Percentiles rank a stretch among this genome's conserved stretches.
These are phyloP conservation scores for Ascochyta rabiei DNA, from an alignment of 2,329 filamentous ascomycete species.

Conservation along the genomic window DNA sequence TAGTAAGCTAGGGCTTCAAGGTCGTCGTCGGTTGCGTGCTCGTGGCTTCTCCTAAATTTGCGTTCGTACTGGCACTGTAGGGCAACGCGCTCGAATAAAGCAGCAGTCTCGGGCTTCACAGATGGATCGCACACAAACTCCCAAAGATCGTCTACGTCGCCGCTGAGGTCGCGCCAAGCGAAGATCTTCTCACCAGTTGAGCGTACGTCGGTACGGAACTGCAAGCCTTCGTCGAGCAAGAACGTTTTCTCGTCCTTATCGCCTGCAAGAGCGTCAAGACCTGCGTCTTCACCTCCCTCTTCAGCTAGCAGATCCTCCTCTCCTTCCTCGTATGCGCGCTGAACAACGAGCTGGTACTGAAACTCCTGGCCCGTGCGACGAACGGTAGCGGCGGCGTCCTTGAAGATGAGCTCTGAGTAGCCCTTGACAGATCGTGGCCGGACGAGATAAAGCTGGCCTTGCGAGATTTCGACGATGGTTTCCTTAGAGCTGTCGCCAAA, in stretches of 20 bases:
- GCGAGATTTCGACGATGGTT: conserved; percentile 89
- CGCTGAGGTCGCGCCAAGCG: conserved; percentile 93
- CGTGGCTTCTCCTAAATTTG: conserved; percentile 82
- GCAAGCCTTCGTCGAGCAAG: conserved; percentile 87
- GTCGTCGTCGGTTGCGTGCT: conserved; percentile 80
- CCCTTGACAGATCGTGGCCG: conserved; percentile 94
- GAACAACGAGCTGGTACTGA: conserved; percentile 95
- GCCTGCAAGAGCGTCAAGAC: conserved; percentile 71
- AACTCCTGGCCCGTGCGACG: conserved; percentile 92
- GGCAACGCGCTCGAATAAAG: conserved; percentile 80
- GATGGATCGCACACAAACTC: conserved; percentile 92
- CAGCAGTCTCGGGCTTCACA: conserved; percentile 71
- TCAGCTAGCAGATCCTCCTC: conserved; percentile 91
- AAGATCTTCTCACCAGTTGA: conserved; percentile 83
- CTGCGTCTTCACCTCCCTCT: conserved; percentile 83
- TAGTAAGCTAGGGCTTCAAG: conserved; percentile 82
- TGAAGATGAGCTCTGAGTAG: conserved; percentile 98
- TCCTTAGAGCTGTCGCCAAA: conserved; percentile 90
- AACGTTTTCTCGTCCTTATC: conserved; percentile 98
- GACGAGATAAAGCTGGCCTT: conserved; percentile 97
- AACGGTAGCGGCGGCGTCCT: conserved; percentile 91
- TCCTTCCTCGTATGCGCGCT: conserved; percentile 95
- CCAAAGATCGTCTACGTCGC: conserved; percentile 92
- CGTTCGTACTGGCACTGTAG: conserved; percentile 97
- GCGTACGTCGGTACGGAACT: conserved; percentile 82